These are phyloP conservation scores for Aspergillus sparsus DNA, from an alignment of 495 filamentous ascomycete species.

Conservation along the genomic window DNA sequence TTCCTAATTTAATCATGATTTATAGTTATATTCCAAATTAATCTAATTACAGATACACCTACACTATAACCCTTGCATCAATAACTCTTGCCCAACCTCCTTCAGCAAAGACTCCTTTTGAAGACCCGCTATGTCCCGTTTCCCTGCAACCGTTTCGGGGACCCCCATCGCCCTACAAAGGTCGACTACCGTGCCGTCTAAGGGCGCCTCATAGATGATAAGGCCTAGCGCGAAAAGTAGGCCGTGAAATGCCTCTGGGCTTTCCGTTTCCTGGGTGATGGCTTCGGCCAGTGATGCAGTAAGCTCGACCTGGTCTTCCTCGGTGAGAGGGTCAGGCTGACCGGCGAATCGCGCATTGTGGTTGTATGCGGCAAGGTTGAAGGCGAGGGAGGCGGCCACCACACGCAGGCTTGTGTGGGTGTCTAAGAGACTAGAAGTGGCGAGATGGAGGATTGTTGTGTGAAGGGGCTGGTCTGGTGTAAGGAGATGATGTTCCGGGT, in stretches of 20 bases:
- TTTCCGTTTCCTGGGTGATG: conserved; percentile 64
- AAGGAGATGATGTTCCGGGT: conserved; percentile 41
- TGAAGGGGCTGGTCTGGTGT: conserved; percentile 14
- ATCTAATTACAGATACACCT: too few species aligned
- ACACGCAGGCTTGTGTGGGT: conserved; percentile 60
- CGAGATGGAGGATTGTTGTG: conserved; percentile 38
- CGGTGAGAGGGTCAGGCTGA: conserved; percentile 59
- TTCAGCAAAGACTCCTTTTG: conserved; percentile 56
- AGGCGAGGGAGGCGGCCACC: conserved; percentile 77
- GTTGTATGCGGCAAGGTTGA: conserved; percentile 75
- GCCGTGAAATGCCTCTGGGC: conserved; percentile 69
- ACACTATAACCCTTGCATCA: conserved; percentile 32
- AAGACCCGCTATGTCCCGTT: conserved; percentile 51
- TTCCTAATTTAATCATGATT: too few species aligned
- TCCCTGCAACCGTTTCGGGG: conserved; percentile 54
- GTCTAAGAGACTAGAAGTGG: conserved; percentile 58
- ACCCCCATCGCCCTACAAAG: conserved; percentile 74
- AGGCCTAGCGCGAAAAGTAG: conserved; percentile 72
- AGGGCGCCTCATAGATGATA: conserved; percentile 67
- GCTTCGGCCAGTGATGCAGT: conserved; percentile 76
- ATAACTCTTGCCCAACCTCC: conserved; percentile 57
- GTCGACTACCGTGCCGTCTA: conserved; percentile 71
- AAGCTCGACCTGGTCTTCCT: conserved; percentile 75
- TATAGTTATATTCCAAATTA: too few species aligned
- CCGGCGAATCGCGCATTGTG: conserved; percentile 61